These are phyloP conservation scores for Didymellaceae sp. DNA, from an alignment of 2,329 filamentous ascomycete genomes.

Conservation along the genomic window DNA sequence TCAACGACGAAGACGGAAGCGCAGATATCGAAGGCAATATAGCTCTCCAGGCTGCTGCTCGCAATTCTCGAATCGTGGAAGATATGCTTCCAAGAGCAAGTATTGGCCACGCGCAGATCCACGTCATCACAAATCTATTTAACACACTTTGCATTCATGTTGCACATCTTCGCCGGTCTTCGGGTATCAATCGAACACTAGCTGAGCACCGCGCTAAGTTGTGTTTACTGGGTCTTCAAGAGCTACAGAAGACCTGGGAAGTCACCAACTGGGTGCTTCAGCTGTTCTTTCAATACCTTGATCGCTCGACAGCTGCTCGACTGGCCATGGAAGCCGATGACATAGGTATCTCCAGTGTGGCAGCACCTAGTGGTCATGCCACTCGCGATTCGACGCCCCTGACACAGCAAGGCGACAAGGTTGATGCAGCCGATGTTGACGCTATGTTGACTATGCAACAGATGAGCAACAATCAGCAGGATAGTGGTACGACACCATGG, in stretches of 20 bases:
- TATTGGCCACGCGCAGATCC: slow-evolving; percentile 55
- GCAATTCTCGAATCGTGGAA: slow-evolving; percentile 56
- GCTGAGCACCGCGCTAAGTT: slow-evolving; percentile 58
- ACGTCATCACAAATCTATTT: slow-evolving; percentile 58
- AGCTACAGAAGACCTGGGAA: slow-evolving; percentile 59
- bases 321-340: slow-evolving; percentile 42
- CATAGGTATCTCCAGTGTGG: slow-evolving; percentile 22
- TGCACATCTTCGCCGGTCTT: slow-evolving; percentile 50
- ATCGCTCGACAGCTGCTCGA: slow-evolving; percentile 53
- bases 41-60: slow-evolving; percentile 55
- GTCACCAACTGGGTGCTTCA: slow-evolving; percentile 58
- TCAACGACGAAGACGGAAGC: slow-evolving; percentile 44
- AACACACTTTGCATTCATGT: slow-evolving; percentile 58
- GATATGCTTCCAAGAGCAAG: slow-evolving; percentile 55
- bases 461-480: slow-evolving; percentile 2
- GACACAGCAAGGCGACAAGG: neutral
- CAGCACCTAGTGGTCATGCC: slow-evolving; percentile 15
- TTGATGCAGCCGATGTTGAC: slow-evolving; percentile 10
- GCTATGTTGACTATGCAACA: slow-evolving; percentile 13
- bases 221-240: slow-evolving; percentile 56
- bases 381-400: slow-evolving; percentile 11
- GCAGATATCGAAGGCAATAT: slow-evolving; percentile 48
- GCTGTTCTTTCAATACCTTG: slow-evolving; percentile 57
- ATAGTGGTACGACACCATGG: slow-evolving; percentile 29
- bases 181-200: slow-evolving; percentile 51